Conservation (phyloP, 768 basidiomycete genomes). For the Suillus subluteus region DNA sequence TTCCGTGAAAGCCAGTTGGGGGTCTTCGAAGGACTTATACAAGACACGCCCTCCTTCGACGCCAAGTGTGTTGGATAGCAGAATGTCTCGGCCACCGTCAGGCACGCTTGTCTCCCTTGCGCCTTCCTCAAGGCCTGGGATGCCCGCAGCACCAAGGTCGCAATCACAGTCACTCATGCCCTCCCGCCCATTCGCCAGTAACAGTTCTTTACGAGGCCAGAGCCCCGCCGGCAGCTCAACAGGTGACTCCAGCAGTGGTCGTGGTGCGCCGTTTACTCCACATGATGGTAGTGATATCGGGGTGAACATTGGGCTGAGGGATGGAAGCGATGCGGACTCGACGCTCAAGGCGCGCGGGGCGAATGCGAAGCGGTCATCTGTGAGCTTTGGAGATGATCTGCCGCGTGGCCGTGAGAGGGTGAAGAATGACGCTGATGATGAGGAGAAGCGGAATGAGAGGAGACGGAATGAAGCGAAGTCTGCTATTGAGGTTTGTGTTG, state of each 20-base stretch:
- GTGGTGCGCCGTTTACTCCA: slow-evolving; percentile 70
- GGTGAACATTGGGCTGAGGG: slow-evolving; percentile 23
- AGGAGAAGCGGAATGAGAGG: slow-evolving; percentile 69
- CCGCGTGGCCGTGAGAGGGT: slow-evolving; percentile 34
- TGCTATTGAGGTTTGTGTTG: slow-evolving; percentile 76
- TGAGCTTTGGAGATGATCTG: slow-evolving; percentile 65
- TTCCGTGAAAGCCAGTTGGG: slow-evolving; percentile 29
- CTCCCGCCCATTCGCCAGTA: slow-evolving; percentile 59
- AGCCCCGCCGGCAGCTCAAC: slow-evolving; percentile 82
- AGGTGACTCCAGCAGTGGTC: slow-evolving; percentile 81
- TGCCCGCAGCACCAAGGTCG: slow-evolving; percentile 16
- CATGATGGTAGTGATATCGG: slow-evolving; percentile 72
- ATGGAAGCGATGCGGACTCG: slow-evolving; percentile 27
- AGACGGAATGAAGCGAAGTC: slow-evolving; percentile 83
- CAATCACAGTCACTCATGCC: slow-evolving; percentile 31
- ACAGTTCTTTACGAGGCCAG: slow-evolving; percentile 44
- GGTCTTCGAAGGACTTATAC: slow-evolving; percentile 9
- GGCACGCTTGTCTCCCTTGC: slow-evolving; percentile 14
- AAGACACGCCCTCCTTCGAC: slow-evolving; percentile 20
- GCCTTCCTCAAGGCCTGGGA: slow-evolving; percentile 15
- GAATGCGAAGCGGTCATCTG: slow-evolving; percentile 61
- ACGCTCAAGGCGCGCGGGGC: slow-evolving; percentile 32
- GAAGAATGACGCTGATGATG: slow-evolving; percentile 37
- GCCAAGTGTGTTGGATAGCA: slow-evolving; percentile 16
- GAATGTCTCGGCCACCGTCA: slow-evolving; percentile 18